Conservation (phyloP, 2,329 filamentous ascomycete genomes). For the Magnaporthiopsis incrustans region DNA sequence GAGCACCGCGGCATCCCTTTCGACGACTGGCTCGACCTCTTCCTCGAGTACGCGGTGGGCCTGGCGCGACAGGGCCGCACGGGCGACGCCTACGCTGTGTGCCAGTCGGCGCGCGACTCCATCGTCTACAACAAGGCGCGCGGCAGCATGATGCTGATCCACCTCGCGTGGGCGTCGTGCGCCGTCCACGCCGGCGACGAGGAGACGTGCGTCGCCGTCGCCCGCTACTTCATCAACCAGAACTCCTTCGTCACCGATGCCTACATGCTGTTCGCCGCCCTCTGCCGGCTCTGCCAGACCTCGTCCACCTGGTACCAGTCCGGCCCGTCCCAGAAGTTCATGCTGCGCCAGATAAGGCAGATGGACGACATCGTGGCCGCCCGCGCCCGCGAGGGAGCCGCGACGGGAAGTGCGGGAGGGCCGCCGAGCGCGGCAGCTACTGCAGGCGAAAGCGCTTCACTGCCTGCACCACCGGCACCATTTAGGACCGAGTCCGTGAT, state of each 20-base stretch:
- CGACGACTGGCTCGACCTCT: slow-evolving; percentile 78
- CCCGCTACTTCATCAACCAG: slow-evolving; percentile 78
- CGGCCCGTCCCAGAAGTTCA: slow-evolving; percentile 79
- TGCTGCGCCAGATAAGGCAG: slow-evolving; percentile 83
- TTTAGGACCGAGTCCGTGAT: not conserved
- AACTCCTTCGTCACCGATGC: slow-evolving; percentile 73
- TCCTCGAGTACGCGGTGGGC: slow-evolving; percentile 77
- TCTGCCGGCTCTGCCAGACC: slow-evolving; percentile 70
- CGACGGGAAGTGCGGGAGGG: not conserved
- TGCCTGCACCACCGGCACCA: not conserved
- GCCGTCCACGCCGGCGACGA: slow-evolving; percentile 75
- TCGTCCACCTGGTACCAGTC: slow-evolving; percentile 69
- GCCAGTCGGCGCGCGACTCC: slow-evolving; percentile 70
- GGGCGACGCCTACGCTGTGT: slow-evolving; percentile 69
- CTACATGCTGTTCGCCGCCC: slow-evolving; percentile 72
- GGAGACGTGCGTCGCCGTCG: slow-evolving; percentile 62
- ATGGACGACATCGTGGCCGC: slow-evolving; percentile 60
- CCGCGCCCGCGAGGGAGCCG: not conserved
- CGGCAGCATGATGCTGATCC: slow-evolving; percentile 61
- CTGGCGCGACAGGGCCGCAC: slow-evolving; percentile 60
- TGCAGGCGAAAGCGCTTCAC: not conserved
- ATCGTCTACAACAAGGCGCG: slow-evolving; percentile 72
- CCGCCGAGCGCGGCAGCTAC: not conserved
- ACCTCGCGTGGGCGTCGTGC: slow-evolving; percentile 78
- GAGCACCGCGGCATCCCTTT: slow-evolving; percentile 67